phyloP scores from a whole-genome alignment of 73 alveolate species.

The Diophrys appendiculata region DNA sequence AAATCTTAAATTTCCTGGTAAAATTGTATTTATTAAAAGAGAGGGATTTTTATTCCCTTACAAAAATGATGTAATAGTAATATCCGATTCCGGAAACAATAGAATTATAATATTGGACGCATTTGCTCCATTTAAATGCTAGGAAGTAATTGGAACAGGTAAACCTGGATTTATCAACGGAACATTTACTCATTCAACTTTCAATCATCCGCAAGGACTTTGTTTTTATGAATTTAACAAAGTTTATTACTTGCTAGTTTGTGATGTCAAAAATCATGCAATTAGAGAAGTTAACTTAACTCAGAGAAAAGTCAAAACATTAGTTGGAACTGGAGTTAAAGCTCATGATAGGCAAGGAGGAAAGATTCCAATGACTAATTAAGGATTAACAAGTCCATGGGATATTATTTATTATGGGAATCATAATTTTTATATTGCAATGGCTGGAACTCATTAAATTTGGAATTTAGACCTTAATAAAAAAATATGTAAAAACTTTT shows the following conservation, averaged over 20 bases:
- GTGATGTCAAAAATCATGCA: slow-evolving; percentile 48
- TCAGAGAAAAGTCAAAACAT: slow-evolving; percentile 25
- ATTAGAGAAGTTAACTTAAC: slow-evolving; percentile 37
- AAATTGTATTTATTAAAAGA: slow-evolving; percentile 13
- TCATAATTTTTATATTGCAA: slow-evolving; percentile 20
- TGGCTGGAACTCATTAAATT: slow-evolving; percentile 54
- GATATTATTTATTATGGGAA: slow-evolving; percentile 36
- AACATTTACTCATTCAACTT: slow-evolving; percentile 28
- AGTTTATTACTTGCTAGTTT: slow-evolving; percentile 33
- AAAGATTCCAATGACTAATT: slow-evolving; percentile 6
- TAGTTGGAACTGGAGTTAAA: slow-evolving; percentile 37
- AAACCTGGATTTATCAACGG: slow-evolving; percentile 39
- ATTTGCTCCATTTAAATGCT: slow-evolving; percentile 12
- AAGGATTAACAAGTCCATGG: slow-evolving; percentile 54
- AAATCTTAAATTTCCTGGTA: slow-evolving; percentile 10
- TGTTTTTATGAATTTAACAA: slow-evolving; percentile 10
- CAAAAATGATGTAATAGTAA: slow-evolving; percentile 24
- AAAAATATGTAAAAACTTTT: slow-evolving; percentile 29
- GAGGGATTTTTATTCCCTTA: slow-evolving; percentile 27
- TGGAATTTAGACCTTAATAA: slow-evolving; percentile 31
- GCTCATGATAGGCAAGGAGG: slow-evolving; percentile 51
- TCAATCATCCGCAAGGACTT: slow-evolving; percentile 46
- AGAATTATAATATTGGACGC: slow-evolving; percentile 18
- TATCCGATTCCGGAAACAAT: slow-evolving; percentile 44
- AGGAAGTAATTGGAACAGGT: slow-evolving; percentile 46